phyloP scores from a whole-genome alignment of 352 stramenopile genomes.

The Globisporangium uncinulatum region DNA sequence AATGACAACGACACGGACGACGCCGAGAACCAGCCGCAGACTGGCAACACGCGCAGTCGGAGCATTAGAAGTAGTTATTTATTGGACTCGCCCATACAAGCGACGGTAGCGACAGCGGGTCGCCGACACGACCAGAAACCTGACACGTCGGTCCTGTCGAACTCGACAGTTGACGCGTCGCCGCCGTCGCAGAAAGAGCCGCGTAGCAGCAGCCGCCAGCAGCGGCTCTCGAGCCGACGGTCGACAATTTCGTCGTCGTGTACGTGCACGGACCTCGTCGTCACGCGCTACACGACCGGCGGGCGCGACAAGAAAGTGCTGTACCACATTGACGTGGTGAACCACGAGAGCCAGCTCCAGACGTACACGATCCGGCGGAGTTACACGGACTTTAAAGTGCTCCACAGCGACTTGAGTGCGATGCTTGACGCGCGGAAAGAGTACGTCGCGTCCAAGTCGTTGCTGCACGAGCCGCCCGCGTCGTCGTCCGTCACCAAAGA shows the following conservation, averaged over 20 bases:
- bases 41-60: constrained; percentile 2
- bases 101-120: too few species aligned
- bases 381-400: constrained; percentile 79
- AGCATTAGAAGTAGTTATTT: constrained; percentile 21
- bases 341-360: constrained; percentile 60
- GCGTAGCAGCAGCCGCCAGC: background rate
- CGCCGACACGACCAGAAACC: background rate
- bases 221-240: constrained; percentile 25
- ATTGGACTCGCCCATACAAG: constrained; percentile 11
- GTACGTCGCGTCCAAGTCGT: constrained; percentile 29
- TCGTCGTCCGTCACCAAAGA: constrained; percentile 12
- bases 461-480: constrained; percentile 5
- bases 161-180: constrained; percentile 8
- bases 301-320: constrained; percentile 77
- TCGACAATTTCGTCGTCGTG: constrained; percentile 35
- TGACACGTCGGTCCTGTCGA: background rate
- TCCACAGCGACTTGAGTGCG: constrained; percentile 62
- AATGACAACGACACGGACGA: constrained; percentile 1
- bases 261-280: constrained; percentile 49
- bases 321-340: constrained; percentile 84
- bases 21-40: constrained; percentile 6
- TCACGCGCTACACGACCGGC: constrained; percentile 64
- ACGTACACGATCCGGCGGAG: constrained; percentile 85
- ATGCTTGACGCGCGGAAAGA: constrained; percentile 56
- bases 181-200: constrained; percentile 6